Evolutionary conservation across 1,284 basidiomycete species (phyloP), one percentile per base, ranked within the genome.

Genomic region (Volvariella volvacea): DNA sequence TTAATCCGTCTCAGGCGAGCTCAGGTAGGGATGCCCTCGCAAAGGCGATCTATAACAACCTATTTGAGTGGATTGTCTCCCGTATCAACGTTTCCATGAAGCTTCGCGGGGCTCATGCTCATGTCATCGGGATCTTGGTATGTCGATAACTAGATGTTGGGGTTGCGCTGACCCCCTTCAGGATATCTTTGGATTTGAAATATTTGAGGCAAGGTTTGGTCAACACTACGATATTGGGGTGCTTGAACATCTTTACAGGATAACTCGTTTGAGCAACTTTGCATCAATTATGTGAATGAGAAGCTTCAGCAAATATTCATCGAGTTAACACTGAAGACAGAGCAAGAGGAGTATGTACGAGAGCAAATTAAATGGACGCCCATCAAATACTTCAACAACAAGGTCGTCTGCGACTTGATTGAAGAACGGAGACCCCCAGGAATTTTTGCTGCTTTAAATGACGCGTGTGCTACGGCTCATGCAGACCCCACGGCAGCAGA

Each of bases 211-310:
- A 53, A 33, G 58, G 44, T 37, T 14, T 34, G 38, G 19, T 7
- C 21, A 22, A 41, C 20, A 47, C 9, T 38, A 45, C 33, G 48
- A 17, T n/a, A n/a, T 28, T 9, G 32, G 10, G 43, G 15, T n/a
- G 43, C 17, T 32, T 6, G 9, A 12, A 25, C 48, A 6, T 42
- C 21, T 44, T 22, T 53, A 9, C 44, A 92, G 83, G 89, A 97
- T 65, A 99, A 99, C 68, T 96, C 92, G 4, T 98, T 98, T 61
- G 95, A 98, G 61, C 93, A 99, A 67, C 80, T 99, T 16, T 99
- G 96, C 71, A 99, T 99, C 78, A 99, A 99, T 73, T 99, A 99
- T 59, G 96, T 99, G 71, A 99, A 99, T 74, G 96, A 99, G 68
- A 98, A 98, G 67, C 78, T 93, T 7, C 94, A 97, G 56, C 96